Conservation (phyloP, 78 protist genomes). For the Tieghemostelium lacteum region DNA sequence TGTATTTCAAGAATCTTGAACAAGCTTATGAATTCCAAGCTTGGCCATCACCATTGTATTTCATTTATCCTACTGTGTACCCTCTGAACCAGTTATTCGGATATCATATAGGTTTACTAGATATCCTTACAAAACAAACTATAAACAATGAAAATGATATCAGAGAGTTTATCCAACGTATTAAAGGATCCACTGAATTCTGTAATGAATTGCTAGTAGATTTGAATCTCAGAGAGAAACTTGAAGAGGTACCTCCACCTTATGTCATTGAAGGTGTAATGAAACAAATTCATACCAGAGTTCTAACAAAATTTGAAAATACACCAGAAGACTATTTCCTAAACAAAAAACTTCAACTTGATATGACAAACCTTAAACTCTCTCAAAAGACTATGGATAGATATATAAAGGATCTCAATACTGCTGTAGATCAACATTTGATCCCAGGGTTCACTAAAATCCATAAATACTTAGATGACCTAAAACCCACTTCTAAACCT, state of each 20-base stretch:
- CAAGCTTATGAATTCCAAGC: neutral
- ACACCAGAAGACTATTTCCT: neutral
- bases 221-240: neutral
- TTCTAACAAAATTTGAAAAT: slow-evolving; percentile 7
- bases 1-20: neutral
- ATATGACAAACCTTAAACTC: neutral
- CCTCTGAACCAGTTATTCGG: slow-evolving; percentile 39
- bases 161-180: slow-evolving; percentile 3
- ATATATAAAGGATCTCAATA: neutral
- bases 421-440: neutral
- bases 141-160: slow-evolving; percentile 1
- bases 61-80: slow-evolving; percentile 30
- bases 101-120: slow-evolving; percentile 21
- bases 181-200: neutral
- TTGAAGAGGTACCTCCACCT: slow-evolving; percentile 12
- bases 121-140: slow-evolving; percentile 15
- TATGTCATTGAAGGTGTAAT: slow-evolving; percentile 9
- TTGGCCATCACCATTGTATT: slow-evolving; percentile 46
- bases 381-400: neutral
- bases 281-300: slow-evolving; percentile 10
- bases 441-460: slow-evolving; percentile 14
- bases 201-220: slow-evolving; percentile 23
- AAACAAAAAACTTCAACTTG: neutral
- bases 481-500: neutral
- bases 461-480: neutral